These are phyloP conservation scores for Trichocladium antarcticum DNA, from an alignment of 495 filamentous ascomycete genomes.

Conservation along the genomic window DNA sequence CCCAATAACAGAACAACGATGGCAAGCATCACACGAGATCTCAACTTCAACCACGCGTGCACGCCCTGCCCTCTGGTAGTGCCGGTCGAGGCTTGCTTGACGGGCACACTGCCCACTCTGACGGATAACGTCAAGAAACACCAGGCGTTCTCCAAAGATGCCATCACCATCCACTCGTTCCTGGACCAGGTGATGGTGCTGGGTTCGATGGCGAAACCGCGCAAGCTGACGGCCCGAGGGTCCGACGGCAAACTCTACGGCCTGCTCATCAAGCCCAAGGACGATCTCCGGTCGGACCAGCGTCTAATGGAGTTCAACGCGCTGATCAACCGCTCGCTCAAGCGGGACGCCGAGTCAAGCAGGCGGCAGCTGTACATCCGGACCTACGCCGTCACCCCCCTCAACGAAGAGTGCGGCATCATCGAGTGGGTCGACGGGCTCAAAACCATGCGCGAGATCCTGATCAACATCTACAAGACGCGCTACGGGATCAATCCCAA, in stretches of 20 bases:
- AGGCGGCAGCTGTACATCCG: slow-evolving; percentile 76
- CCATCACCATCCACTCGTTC: slow-evolving; percentile 49
- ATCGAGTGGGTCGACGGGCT: slow-evolving; percentile 99
- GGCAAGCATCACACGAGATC: slow-evolving; percentile 60
- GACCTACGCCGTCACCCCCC: slow-evolving; percentile 88
- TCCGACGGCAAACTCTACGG: slow-evolving; percentile 81
- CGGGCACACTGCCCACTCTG: slow-evolving; percentile 65
- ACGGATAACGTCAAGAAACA: slow-evolving; percentile 63
- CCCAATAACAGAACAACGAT: slow-evolving; percentile 49
- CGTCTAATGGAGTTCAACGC: slow-evolving; percentile 98
- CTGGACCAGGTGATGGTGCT: slow-evolving; percentile 80
- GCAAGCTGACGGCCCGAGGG: slow-evolving; percentile 78
- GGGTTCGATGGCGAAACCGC: slow-evolving; percentile 80
- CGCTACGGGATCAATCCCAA: slow-evolving; percentile 49
- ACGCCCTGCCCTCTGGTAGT: slow-evolving; percentile 78
- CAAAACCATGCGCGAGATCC: slow-evolving; percentile 83
- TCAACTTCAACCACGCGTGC: slow-evolving; percentile 73
- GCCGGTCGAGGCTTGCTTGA: slow-evolving; percentile 74
- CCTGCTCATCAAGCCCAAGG: slow-evolving; percentile 92
- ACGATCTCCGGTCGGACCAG: slow-evolving; percentile 93
- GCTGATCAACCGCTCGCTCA: slow-evolving; percentile 90
- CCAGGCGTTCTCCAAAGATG: slow-evolving; percentile 63
- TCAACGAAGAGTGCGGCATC: slow-evolving; percentile 95
- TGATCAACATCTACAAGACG: slow-evolving; percentile 64
- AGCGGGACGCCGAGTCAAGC: slow-evolving; percentile 80